Evolutionary conservation across 495 filamentous ascomycete genomes (phyloP), one percentile per base, ranked within the genome.

Genomic region (Penicillium arizonense): DNA sequence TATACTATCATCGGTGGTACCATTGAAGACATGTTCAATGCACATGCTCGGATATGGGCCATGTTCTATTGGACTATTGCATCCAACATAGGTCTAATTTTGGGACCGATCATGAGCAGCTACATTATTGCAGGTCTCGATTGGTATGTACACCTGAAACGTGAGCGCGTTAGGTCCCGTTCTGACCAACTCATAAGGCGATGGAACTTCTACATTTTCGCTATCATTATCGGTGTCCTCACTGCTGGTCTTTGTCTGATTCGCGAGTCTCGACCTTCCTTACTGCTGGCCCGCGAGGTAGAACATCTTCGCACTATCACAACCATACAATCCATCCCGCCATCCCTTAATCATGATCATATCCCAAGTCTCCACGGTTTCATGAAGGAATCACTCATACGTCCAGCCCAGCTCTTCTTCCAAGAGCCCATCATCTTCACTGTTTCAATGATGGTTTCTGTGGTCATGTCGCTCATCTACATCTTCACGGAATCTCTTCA

Each of bases 401-500:
- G 73, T 2, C 77, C 78, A 1, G 51, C 72, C 4, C 66, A 70
- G 6, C 65, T 82, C 0, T 74, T 80, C 44, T 74, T 75, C 58
- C 70, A 64, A 18, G 77, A 82, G 42, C 77, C 77, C 12, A 77
- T 82, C 28, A 73, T 82, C 16, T 70, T 77, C 43, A 58, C 71
- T 5, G 70, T 77, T 12, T 63, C 77, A 3, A 60, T 74, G 32
- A 75, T 78, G 62, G 72, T 68, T 9, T 74, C 78, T 12, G 55
- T 75, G 10, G 71, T 72, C 21, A 76, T 73, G 53, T 77, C 72
- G 2, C 61, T 82, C n/a, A 73, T 82, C 32, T 83, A 81, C 47
- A 75, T 82, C 10, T 82, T 81, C 54, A 76, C 78, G 2, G 76
- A 81, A 59, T 73, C 76, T 6, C 55, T 80, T 0, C 70, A 67